phyloP scores from a whole-genome alignment of 345 rosid species.

The Laguncularia racemosa region DNA sequence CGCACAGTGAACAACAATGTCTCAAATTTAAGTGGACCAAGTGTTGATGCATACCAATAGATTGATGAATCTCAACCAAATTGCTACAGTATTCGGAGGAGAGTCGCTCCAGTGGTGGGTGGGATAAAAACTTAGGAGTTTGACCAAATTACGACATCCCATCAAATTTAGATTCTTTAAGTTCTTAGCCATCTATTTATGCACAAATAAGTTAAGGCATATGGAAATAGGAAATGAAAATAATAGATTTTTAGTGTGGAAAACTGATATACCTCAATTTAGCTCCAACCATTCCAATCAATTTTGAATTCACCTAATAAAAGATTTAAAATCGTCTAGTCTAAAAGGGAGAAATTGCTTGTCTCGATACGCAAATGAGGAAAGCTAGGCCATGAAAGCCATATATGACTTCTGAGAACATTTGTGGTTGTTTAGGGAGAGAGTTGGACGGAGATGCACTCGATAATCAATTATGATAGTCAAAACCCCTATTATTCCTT shows the following conservation, averaged over 20 bases:
- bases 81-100: background rate
- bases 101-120: background rate
- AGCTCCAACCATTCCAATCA: background rate
- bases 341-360: background rate
- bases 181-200: background rate
- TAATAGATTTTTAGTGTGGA: background rate
- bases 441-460: too few species aligned
- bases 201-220: background rate
- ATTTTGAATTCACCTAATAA: background rate
- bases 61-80: constrained; percentile 1
- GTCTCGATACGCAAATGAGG: background rate
- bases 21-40: background rate
- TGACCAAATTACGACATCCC: background rate
- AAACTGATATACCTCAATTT: background rate
- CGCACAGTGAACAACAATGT: background rate
- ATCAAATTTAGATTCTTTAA: constrained; percentile 1
- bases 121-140: background rate
- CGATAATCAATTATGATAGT: background rate
- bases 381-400: background rate
- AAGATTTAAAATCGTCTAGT: background rate
- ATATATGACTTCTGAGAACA: background rate
- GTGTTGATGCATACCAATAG: background rate
- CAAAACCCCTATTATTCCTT: too few species aligned
- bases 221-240: background rate
- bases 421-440: background rate